Evolutionary conservation across 139 green algal species (phyloP).

Genomic region (Chlorella sp.): DNA sequence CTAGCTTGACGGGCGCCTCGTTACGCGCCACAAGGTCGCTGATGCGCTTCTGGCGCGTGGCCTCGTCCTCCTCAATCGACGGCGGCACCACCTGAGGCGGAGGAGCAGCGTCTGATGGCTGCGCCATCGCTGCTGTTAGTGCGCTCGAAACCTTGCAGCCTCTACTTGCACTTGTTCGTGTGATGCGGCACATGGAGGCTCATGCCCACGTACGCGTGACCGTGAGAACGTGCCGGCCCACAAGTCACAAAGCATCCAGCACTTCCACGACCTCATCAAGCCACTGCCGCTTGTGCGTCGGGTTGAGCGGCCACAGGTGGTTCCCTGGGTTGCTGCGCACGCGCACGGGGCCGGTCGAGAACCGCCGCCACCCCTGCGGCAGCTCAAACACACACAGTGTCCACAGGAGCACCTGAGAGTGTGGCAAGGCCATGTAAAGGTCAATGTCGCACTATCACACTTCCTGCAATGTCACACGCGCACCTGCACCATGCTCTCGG

Average conservation of each 20-base stretch:
- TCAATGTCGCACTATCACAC: background rate
- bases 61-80: too few relatives aligned
- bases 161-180: too few relatives aligned
- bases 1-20: background rate
- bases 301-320: background rate
- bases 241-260: background rate
- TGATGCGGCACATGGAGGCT: too few relatives aligned
- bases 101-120: too few relatives aligned
- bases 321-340: background rate
- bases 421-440: background rate
- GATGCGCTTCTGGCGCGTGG: background rate
- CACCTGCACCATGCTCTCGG: constrained; percentile 37
- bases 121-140: too few relatives aligned
- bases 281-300: background rate
- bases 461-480: background rate
- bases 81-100: too few relatives aligned
- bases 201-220: too few relatives aligned
- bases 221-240: too few relatives aligned
- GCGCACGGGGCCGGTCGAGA: background rate
- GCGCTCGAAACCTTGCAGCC: too few relatives aligned
- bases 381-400: too few relatives aligned
- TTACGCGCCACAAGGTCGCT: background rate
- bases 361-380: background rate
- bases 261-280: background rate
- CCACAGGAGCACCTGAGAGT: background rate